Percentiles rank a stretch among this genome's conserved stretches.
phyloP scores from a whole-genome alignment of 139 green algal genomes.

The Chlamydomonas urium region DNA sequence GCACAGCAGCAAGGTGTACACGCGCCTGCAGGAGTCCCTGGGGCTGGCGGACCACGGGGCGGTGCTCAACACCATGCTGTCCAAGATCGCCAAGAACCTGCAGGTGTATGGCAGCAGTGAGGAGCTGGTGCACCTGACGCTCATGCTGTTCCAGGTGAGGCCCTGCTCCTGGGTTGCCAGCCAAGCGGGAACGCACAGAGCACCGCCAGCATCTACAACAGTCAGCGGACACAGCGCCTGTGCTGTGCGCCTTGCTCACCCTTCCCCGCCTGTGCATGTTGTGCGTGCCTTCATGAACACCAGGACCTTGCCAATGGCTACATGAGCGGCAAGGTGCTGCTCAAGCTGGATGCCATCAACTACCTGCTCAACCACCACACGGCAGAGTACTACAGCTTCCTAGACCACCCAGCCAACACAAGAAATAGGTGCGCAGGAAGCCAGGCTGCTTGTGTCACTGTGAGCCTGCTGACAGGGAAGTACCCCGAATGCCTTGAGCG shows the following conservation, averaged over 20 bases:
- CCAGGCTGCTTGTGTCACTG: too few species aligned
- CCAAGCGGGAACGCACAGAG: too few species aligned
- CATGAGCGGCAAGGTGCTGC: slow-evolving; percentile 96
- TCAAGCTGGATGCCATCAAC: slow-evolving; percentile 87
- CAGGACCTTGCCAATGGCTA: slow-evolving; percentile 90
- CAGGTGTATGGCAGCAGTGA: slow-evolving; percentile 73
- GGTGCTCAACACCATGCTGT: slow-evolving; percentile 85
- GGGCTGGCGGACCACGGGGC: slow-evolving; percentile 82
- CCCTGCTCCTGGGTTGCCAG: neutral
- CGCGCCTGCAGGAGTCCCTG: slow-evolving; percentile 68
- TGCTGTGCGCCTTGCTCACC: neutral
- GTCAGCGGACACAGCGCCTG: too few species aligned
- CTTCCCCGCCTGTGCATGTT: neutral
- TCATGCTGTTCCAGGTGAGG: slow-evolving; percentile 85
- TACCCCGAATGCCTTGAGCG: too few species aligned
- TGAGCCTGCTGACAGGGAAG: too few species aligned
- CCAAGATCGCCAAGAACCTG: slow-evolving; percentile 90
- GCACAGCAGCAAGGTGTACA: slow-evolving; percentile 94
- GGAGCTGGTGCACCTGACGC: slow-evolving; percentile 80
- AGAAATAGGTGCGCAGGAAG: slow-evolving; percentile 52
- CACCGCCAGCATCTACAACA: too few species aligned
- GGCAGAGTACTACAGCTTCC: slow-evolving; percentile 77
- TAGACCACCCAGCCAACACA: slow-evolving; percentile 72
- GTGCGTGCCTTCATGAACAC: neutral
- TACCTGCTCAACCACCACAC: slow-evolving; percentile 87